Conservation (phyloP, 1,284 basidiomycete species). For the Puccinia novopanici region DNA sequence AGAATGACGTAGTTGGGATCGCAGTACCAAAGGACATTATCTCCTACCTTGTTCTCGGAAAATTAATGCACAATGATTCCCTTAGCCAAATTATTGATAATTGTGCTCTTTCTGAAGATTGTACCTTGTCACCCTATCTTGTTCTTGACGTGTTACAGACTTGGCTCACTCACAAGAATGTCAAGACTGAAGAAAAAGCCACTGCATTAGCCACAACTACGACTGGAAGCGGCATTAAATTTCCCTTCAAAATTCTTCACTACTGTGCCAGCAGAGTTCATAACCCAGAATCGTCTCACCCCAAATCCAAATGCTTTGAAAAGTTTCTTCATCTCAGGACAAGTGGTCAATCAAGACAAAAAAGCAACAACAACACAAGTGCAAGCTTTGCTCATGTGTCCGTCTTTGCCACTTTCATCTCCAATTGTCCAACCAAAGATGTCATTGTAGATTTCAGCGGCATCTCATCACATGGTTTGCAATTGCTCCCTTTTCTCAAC, state of each 20-base stretch:
- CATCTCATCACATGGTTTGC: conserved; percentile 5
- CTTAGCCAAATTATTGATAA: neutral
- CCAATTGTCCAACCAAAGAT: neutral
- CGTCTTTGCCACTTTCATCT: neutral
- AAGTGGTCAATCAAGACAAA: too few species aligned
- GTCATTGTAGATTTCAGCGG: neutral
- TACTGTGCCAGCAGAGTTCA: neutral
- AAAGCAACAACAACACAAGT: neutral
- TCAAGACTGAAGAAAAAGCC: too few species aligned
- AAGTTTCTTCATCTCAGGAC: neutral
- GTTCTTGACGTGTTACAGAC: neutral
- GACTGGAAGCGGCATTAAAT: neutral
- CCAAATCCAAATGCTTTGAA: neutral
- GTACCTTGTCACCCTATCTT: neutral
- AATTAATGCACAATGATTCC: neutral
- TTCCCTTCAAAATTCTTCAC: neutral
- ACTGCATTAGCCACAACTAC: neutral
- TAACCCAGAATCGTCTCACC: neutral
- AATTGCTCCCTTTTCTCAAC: too few species aligned
- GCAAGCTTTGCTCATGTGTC: neutral
- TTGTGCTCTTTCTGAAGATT: neutral
- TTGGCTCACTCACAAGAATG: neutral
- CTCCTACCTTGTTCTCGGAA: neutral
- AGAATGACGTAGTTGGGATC: neutral
- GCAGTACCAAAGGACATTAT: neutral